Evolutionary conservation across 768 basidiomycete species (phyloP), one percentile per base, ranked within the genome.

Genomic region (Exidia glandulosa): DNA sequence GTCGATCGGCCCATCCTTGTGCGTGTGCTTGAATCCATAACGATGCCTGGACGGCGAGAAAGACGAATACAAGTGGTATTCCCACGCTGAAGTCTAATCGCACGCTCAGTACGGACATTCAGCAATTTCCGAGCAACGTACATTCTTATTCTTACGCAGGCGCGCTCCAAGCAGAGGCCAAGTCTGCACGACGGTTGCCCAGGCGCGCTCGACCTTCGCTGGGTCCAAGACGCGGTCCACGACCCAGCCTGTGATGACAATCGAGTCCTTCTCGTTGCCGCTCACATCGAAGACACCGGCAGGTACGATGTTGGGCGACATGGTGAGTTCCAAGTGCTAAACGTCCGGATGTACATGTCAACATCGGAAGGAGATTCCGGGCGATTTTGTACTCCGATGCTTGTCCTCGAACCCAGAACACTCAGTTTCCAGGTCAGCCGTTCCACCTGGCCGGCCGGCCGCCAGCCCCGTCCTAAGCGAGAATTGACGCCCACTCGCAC

Each of bases 151-250:
- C 30, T 25, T 61, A 29, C 61, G 37, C 9, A 61, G 36, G 2
- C 61, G 57, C 12, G 61, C 59, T 30, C 57, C 34, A n/a, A 61
- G 61, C 34, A 61, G 47, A 3, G 61, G 61, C 61, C 61, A 61
- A 13, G 33, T 59, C 32, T 60, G 13, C 6, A 61, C 59, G 19
- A 61, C 59, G 32, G 36, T 45, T 14, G 4, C 14, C 37, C 48
- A 59, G 2, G 61, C 61, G 25, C 31, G 30, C 32, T 61, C 57
- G 10, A 61, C 47, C 45, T 61, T 61, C 29, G 31, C 36, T 6
- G 37, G 30, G n/a, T 61, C 61, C 12, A 61, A 23, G 12, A 58
- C 27, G 45, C 27, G 41, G 31, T 61, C 61, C 13, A 61, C 47
- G 10, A 61, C 57, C 61, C 61, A 61, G 4, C 61, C 61, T 12